Base-by-base conservation (phyloP, 2,329 filamentous ascomycete species). In the Phialemonium atrogriseum region DNA sequence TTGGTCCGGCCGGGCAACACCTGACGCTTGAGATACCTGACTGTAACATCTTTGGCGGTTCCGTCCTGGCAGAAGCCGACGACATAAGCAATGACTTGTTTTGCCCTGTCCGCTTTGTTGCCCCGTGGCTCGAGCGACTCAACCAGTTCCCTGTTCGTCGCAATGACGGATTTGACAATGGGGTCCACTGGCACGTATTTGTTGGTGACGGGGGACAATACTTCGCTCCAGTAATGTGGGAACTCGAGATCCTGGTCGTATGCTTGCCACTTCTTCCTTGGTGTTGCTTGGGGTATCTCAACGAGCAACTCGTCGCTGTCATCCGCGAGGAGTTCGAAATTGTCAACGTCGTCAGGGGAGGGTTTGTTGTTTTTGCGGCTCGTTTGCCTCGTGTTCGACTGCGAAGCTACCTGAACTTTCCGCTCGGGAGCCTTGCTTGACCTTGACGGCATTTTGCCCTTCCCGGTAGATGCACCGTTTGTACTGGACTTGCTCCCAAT, bases 201-300 rank as follows among this genome's bases (percentile, higher is more conserved):
- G 33, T 84, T 75, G 0, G 84, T 89, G 4, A 85, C 68, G 2
- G 86, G 82, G 0, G 88, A 95, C 2, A 91, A 65, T 3, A 84
- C 81, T 54, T 98, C 91, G 0, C 83, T 82, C 91, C 91, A 98
- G 54, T 96, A 96, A 30, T 84, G 81, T 1, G 91, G 88, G 42
- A 80, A 91, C 3, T 79, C 74, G 17, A 95, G 66, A 43, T 94
- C 87, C 13, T 70, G 66, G 45, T 94, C 86, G 45, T 80, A 84
- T 33, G 68, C 65, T 36, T 65, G 68, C 23, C 54, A 57, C 42
- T 59, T 69, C 30, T 54, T 57, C n/a, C n/a, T n/a, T 5, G 62
- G 56, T 3, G 56, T 55, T 7, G 58, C 40, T 19, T 63, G 58
- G 10, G 63, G 66, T 13, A 80, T 42, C 34, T 81, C 73, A 7